Evolutionary conservation across 768 basidiomycete genomes (phyloP).

Genomic region (Antrodiella citrinella): DNA sequence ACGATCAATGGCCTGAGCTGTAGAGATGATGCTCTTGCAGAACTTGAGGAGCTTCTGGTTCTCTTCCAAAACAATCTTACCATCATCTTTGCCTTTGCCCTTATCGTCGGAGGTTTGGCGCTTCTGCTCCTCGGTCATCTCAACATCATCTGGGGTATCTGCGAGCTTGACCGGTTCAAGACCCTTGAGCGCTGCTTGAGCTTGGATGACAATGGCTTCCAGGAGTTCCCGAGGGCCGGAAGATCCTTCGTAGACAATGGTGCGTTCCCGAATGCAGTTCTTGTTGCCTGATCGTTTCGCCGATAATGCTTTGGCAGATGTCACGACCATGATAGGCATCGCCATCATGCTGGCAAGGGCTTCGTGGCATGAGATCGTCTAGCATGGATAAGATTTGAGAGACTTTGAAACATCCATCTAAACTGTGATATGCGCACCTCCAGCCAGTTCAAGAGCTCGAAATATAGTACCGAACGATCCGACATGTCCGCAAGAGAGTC

Average conservation of each 20-base stretch:
- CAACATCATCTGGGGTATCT: slow-evolving; percentile 37
- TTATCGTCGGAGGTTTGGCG: slow-evolving; percentile 66
- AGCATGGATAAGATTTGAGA: not conserved
- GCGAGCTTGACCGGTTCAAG: slow-evolving; percentile 54
- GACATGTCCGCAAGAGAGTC: slow-evolving; percentile 95
- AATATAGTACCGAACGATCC: slow-evolving; percentile 76
- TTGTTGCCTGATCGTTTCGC: slow-evolving; percentile 41
- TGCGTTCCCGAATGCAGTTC: slow-evolving; percentile 64
- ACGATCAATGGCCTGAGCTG: slow-evolving; percentile 79
- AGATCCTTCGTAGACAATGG: slow-evolving; percentile 84
- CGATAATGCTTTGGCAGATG: slow-evolving; percentile 55
- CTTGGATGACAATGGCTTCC: slow-evolving; percentile 88
- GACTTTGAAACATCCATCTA: slow-evolving; percentile 1
- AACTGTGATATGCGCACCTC: slow-evolving; percentile 43
- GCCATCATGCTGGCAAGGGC: slow-evolving; percentile 93
- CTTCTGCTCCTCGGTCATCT: slow-evolving; percentile 86
- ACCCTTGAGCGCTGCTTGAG: slow-evolving; percentile 85
- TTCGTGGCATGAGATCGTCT: slow-evolving; percentile 93
- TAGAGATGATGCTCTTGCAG: slow-evolving; percentile 78
- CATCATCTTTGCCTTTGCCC: slow-evolving; percentile 57
- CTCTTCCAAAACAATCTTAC: slow-evolving; percentile 50
- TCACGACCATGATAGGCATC: slow-evolving; percentile 90
- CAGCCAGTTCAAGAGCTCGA: slow-evolving; percentile 87
- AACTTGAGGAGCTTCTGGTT: slow-evolving; percentile 72
- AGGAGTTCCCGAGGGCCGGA: slow-evolving; percentile 86